Conservation (phyloP, 257 asterid genomes). For the Jacaranda copaia region DNA sequence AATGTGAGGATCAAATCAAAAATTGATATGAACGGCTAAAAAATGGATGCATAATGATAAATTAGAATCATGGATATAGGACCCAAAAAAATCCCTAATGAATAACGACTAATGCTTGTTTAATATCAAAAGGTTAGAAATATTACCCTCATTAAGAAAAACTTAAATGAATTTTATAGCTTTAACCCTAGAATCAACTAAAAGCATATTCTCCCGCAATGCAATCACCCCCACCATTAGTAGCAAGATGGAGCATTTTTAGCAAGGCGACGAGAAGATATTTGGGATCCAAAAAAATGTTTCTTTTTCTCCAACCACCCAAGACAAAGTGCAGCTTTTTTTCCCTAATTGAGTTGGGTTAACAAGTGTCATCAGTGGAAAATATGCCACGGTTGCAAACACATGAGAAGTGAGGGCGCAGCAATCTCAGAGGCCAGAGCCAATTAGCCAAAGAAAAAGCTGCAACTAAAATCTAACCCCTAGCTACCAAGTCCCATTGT, state of each 20-base stretch:
- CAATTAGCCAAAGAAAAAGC: too few relatives aligned
- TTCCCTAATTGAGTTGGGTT: background rate
- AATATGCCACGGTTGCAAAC: constrained; percentile 21
- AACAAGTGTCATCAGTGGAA: constrained; percentile 25
- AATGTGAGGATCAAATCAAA: too few relatives aligned
- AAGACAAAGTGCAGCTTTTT: background rate
- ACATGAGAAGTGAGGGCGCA: constrained; percentile 15
- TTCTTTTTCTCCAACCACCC: constrained; percentile 41
- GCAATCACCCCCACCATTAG: background rate
- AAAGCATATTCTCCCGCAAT: too few relatives aligned
- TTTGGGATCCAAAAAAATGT: constrained; percentile 37
- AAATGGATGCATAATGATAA: too few relatives aligned
- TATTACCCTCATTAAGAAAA: too few relatives aligned
- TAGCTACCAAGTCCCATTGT: background rate
- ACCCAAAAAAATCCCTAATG: too few relatives aligned
- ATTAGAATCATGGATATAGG: too few relatives aligned
- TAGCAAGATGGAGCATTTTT: background rate
- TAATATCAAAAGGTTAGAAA: too few relatives aligned
- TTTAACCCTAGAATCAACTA: too few relatives aligned
- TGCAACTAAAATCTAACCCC: background rate
- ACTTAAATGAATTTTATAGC: too few relatives aligned
- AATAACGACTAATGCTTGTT: too few relatives aligned
- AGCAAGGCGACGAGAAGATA: background rate
- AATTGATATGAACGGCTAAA: too few relatives aligned
- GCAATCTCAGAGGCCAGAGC: background rate